Evolutionary conservation across 257 asterid genomes (phyloP).

Genomic region (Galeopsis tetrahit): DNA sequence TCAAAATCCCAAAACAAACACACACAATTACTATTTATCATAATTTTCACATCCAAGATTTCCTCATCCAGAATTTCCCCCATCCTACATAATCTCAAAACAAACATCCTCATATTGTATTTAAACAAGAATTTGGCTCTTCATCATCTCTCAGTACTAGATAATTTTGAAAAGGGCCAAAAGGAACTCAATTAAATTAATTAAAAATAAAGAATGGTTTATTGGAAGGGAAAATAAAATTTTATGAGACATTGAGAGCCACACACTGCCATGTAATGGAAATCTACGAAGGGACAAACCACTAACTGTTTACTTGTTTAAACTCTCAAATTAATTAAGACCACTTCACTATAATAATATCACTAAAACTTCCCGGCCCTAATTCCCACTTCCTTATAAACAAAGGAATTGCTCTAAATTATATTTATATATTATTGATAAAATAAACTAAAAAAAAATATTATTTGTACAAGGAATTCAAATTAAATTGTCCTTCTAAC

Average conservation of each 20-base stretch:
- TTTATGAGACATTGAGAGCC: constrained; percentile 26
- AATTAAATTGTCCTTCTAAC: no score
- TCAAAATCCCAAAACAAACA: no score
- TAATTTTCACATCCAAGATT: no score
- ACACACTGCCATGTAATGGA: constrained; percentile 36
- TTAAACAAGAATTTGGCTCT: not conserved
- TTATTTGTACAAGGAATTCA: no score
- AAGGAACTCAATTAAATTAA: not conserved
- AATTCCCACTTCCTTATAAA: constrained; percentile 24
- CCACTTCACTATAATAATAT: constrained; percentile 30
- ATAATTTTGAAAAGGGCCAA: not conserved
- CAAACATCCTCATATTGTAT: not conserved
- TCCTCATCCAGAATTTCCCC: no score
- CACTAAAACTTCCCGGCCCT: constrained; percentile 10
- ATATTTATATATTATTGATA: not conserved
- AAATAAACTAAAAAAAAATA: no score
- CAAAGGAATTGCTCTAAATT: not conserved
- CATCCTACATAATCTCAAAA: no score
- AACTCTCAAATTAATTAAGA: constrained; percentile 5
- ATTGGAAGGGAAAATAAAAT: not conserved
- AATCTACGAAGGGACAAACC: constrained; percentile 33
- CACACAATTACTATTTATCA: no score
- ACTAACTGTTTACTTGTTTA: constrained; percentile 25
- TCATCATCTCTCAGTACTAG: not conserved
- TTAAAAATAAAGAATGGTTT: not conserved